A percentile compares a stretch with the other conserved stretches of the same genome.
phyloP scores from a whole-genome alignment of 2,329 filamentous ascomycete genomes.

The Pseudocercospora crystallina region DNA sequence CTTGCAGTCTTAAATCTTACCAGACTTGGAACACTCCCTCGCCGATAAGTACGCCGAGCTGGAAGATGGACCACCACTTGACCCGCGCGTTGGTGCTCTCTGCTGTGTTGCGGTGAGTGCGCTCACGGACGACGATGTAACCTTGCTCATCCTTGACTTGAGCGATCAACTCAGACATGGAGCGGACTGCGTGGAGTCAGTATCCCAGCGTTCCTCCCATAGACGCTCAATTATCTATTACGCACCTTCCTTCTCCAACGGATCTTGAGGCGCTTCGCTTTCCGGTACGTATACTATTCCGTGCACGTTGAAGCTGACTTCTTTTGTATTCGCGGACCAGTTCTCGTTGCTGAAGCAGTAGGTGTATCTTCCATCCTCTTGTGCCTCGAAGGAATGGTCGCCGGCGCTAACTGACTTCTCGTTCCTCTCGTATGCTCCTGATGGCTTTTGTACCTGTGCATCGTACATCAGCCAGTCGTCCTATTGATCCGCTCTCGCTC shows the following conservation, averaged over 20 bases:
- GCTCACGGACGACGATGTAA: constrained; percentile 93
- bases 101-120: constrained; percentile 95
- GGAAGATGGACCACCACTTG: constrained; percentile 99
- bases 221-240: constrained; percentile 8
- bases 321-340: constrained; percentile 94
- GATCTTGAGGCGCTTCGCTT: constrained; percentile 77
- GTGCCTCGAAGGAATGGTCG: constrained; percentile 87
- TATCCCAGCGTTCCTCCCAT: background rate
- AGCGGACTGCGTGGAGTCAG: constrained; percentile 61
- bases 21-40: constrained; percentile 98
- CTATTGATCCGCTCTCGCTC: background rate
- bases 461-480: constrained; percentile 10
- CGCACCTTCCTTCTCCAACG: constrained; percentile 84
- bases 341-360: constrained; percentile 99
- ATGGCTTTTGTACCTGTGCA: constrained; percentile 73
- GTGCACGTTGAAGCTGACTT: constrained; percentile 99
- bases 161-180: constrained; percentile 78
- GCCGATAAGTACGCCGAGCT: constrained; percentile 81
- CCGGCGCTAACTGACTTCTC: constrained; percentile 81
- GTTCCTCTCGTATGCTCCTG: constrained; percentile 72
- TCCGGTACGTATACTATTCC: constrained; percentile 97
- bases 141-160: constrained; percentile 97
- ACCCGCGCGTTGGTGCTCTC: constrained; percentile 97
- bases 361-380: constrained; percentile 79
- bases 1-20: constrained; percentile 35